Conservation (phyloP, 2,329 filamentous ascomycete species). For the Aspergillus sp. region DNA sequence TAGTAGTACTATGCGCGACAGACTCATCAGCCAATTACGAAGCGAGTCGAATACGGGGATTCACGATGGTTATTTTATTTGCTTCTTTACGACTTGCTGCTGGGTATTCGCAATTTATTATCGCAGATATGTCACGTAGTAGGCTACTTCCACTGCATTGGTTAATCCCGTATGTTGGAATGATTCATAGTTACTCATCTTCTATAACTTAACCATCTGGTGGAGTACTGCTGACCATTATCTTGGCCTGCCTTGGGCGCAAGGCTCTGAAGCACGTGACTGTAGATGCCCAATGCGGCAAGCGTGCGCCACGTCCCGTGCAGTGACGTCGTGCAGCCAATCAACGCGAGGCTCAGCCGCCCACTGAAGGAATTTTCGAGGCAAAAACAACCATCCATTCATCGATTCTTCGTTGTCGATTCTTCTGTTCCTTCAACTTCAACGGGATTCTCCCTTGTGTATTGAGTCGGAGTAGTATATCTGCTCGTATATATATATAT, state of each 20-base stretch:
- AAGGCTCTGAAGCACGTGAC: conserved; percentile 23
- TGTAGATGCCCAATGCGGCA: conserved; percentile 23
- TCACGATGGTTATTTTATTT: background rate
- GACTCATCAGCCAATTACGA: background rate
- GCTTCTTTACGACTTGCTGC: background rate
- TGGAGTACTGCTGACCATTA: conserved; percentile 7
- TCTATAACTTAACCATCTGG: no score
- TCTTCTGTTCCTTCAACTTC: background rate
- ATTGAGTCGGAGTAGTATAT: background rate
- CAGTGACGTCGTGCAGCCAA: conserved; percentile 34
- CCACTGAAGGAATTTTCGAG: conserved; percentile 33
- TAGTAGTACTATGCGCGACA: background rate
- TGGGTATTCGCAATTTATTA: background rate
- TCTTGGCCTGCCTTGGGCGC: conserved; percentile 9
- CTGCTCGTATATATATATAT: conserved; percentile 2
- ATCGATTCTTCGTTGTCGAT: conserved; percentile 10
- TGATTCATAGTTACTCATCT: no score
- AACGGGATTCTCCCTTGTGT: background rate
- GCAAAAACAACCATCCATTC: conserved; percentile 11
- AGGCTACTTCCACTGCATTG: background rate
- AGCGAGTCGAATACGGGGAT: background rate
- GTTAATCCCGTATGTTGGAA: background rate
- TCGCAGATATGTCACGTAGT: no score
- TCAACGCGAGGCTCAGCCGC: conserved; percentile 15
- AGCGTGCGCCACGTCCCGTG: conserved; percentile 24